Base-by-base conservation (phyloP, 345 rosid species). In the Tarenaya hassleriana region DNA sequence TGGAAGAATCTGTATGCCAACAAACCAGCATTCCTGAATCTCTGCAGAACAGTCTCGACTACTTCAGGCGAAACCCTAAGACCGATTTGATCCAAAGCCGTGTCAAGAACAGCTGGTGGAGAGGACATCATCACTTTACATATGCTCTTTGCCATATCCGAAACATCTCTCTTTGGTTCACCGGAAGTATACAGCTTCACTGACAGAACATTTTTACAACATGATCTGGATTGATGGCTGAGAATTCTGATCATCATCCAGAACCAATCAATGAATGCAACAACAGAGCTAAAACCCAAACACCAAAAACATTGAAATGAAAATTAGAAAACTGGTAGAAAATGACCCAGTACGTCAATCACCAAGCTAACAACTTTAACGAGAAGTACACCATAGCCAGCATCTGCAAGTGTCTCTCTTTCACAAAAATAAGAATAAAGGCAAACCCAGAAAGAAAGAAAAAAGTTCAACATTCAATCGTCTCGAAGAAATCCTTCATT, bases 21-120 rank as follows among this genome's bases (percentile, higher is more conserved):
- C 73, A 82, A 71, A 49, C 97, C 97, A n/a, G 96, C 94, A 70
- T 90, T 86, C 69, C 70, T 72, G 16, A 80, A 84, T 52, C 74
- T 73, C 37, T 71, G 73, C 10, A 90, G 79, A 27, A 90, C 81
- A 55, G 70, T 62, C 68, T 86, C 96, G 5, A 69, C 96, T 16
- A 76, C 71, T 63, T 82, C 85, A 0, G 58, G 67, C n/a, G 87
- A 70, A 18, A 73, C 74, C 56, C 72, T 64, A 21, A 79, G 19
- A 15, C 95, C 84, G 32, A 73, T 69, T 75, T 90, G 95, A 53
- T 75, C 74, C 29, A 90, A 77, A 35, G 77, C 85, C n/a, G 97
- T 64, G 20, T 84, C 78, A 41, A 90, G 87, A 19, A 80, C 77
- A 4, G 44, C 41, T 3, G 71, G 57, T 0, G 91, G 81, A 10